phyloP scores from a whole-genome alignment of 2,329 filamentous ascomycete species.

The Penicillium italicum region DNA sequence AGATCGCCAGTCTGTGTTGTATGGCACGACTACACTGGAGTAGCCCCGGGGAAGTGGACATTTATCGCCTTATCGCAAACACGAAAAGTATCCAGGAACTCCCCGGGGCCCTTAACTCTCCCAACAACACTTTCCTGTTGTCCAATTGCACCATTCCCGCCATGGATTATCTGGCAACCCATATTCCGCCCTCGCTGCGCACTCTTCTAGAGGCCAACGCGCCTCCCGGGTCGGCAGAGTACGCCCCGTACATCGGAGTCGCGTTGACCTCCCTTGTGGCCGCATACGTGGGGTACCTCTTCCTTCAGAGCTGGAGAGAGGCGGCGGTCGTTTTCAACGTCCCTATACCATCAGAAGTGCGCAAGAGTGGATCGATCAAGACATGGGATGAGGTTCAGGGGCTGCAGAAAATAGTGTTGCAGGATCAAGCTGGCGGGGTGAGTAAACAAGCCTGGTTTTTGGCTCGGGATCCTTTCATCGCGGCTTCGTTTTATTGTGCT shows the following conservation, averaged over 20 bases:
- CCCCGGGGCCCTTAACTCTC: slow-evolving; percentile 45
- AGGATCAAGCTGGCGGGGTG: slow-evolving; percentile 40
- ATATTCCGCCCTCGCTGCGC: slow-evolving; percentile 23
- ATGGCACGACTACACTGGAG: not conserved
- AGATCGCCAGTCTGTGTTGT: not conserved
- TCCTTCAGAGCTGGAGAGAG: slow-evolving; percentile 30
- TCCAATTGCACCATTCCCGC: slow-evolving; percentile 16
- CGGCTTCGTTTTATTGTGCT: not conserved
- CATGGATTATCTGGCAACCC: slow-evolving; percentile 28
- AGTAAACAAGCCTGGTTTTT: slow-evolving; percentile 15
- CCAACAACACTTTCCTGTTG: slow-evolving; percentile 4
- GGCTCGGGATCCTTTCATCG: not conserved
- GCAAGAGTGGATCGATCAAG: slow-evolving; percentile 28
- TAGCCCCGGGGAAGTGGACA: not conserved
- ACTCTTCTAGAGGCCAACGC: slow-evolving; percentile 18
- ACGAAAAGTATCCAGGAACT: slow-evolving; percentile 16
- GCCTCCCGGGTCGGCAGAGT: slow-evolving; percentile 13
- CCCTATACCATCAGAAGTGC: slow-evolving; percentile 36
- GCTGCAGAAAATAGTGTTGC: slow-evolving; percentile 34
- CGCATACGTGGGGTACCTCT: slow-evolving; percentile 33
- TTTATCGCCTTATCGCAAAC: slow-evolving; percentile 14
- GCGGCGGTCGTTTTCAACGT: slow-evolving; percentile 39
- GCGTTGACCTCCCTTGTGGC: slow-evolving; percentile 31
- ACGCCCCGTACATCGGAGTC: slow-evolving; percentile 25
- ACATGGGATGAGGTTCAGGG: slow-evolving; percentile 37